These are phyloP conservation scores for Ustulina deusta DNA, from an alignment of 2,329 filamentous ascomycete species.

Conservation along the genomic window DNA sequence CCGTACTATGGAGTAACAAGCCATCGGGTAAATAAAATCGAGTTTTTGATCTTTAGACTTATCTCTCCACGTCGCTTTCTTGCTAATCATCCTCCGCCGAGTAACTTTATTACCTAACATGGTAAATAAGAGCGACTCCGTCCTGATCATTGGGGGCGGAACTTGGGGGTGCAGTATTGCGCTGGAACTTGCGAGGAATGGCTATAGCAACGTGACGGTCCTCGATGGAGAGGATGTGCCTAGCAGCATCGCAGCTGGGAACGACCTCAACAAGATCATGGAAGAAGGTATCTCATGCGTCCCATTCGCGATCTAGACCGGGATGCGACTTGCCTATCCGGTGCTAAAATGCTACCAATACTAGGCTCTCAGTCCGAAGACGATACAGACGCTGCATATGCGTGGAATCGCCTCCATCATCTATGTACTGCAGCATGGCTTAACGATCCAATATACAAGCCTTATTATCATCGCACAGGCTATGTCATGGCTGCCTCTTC, in stretches of 20 bases:
- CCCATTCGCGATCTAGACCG: constrained; percentile 18
- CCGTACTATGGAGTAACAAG: too few relatives aligned
- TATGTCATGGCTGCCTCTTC: constrained; percentile 53
- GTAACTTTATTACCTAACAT: background rate
- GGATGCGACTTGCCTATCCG: background rate
- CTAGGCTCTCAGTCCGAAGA: constrained; percentile 47
- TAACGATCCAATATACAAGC: constrained; percentile 56
- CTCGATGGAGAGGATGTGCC: constrained; percentile 44
- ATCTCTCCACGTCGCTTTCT: background rate
- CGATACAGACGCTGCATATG: constrained; percentile 48
- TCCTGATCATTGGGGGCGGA: constrained; percentile 44
- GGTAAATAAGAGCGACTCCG: constrained; percentile 34
- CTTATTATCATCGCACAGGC: constrained; percentile 60
- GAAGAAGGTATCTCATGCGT: constrained; percentile 43
- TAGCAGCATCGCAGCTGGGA: constrained; percentile 45
- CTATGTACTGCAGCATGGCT: constrained; percentile 55
- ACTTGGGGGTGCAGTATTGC: constrained; percentile 46
- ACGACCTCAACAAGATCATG: constrained; percentile 45
- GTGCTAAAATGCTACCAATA: constrained; percentile 7
- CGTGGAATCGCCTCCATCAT: constrained; percentile 50
- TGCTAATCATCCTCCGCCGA: background rate
- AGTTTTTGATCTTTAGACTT: background rate
- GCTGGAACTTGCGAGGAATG: constrained; percentile 43
- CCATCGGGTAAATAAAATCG: background rate
- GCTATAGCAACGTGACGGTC: constrained; percentile 46